These are phyloP conservation scores for Gossypium davidsonii DNA, from an alignment of 441 rosid species.

Conservation along the genomic window DNA sequence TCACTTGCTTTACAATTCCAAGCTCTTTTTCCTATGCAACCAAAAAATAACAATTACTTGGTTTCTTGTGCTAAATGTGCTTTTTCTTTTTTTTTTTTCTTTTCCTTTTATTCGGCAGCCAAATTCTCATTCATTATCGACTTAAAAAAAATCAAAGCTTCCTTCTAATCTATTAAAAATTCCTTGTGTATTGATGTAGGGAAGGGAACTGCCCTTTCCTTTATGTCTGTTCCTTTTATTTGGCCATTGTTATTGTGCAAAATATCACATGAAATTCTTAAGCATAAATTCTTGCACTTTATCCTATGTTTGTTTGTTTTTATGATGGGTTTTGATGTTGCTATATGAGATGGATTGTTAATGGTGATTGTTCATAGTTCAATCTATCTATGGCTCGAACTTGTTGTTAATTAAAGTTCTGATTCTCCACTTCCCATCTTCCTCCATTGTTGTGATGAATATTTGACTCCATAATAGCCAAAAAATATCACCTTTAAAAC, in stretches of 20 bases:
- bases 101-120: slow-evolving; percentile 21
- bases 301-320: slow-evolving; percentile 17
- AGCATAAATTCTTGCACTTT: slow-evolving; percentile 42
- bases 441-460: slow-evolving; percentile 11
- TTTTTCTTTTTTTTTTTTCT: too few species aligned
- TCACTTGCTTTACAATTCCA: slow-evolving; percentile 43
- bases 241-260: slow-evolving; percentile 18
- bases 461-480: neutral
- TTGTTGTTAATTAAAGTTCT: slow-evolving; percentile 27
- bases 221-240: slow-evolving; percentile 25
- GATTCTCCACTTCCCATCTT: slow-evolving; percentile 28
- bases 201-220: slow-evolving; percentile 29
- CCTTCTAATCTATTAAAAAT: neutral
- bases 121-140: slow-evolving; percentile 33
- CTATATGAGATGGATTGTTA: slow-evolving; percentile 14
- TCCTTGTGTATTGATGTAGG: slow-evolving; percentile 23
- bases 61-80: too few species aligned
- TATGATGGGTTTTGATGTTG: slow-evolving; percentile 20
- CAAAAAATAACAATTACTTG: too few species aligned
- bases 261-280: slow-evolving; percentile 49
- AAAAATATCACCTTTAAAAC: slow-evolving; percentile 12
- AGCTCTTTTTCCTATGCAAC: slow-evolving; percentile 38
- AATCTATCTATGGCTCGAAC: slow-evolving; percentile 15
- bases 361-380: slow-evolving; percentile 18
- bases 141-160: slow-evolving; percentile 3